Evolutionary conservation across 305 asterid species (phyloP).

Genomic region (Fraxinus xanthoxyloides): DNA sequence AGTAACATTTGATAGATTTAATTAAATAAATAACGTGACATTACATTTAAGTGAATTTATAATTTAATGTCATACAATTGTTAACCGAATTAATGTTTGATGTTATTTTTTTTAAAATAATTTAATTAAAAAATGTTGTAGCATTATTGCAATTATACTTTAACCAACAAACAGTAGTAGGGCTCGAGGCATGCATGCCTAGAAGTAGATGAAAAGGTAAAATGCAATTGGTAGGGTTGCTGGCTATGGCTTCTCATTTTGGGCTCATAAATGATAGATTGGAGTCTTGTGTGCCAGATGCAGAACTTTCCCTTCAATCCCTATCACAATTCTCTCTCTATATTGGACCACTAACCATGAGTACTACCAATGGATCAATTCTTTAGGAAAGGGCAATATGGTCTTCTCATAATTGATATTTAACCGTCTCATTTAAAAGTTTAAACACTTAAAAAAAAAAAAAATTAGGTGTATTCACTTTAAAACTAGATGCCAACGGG

Average conservation of each 20-base stretch:
- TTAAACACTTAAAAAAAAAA: too few species aligned
- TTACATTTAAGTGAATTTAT: too few species aligned
- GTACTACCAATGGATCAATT: background rate
- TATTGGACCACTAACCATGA: background rate
- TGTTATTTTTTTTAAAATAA: too few species aligned
- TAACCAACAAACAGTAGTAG: background rate
- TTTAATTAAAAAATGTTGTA: background rate
- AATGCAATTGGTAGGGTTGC: background rate
- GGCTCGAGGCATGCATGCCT: background rate
- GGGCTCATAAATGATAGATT: background rate
- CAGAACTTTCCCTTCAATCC: background rate
- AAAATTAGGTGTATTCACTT: too few species aligned
- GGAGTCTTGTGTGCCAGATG: background rate
- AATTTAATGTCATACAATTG: too few species aligned
- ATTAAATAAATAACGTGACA: too few species aligned
- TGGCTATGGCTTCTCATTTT: background rate
- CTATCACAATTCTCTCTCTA: background rate
- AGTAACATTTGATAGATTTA: too few species aligned
- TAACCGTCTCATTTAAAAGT: too few species aligned
- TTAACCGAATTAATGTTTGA: too few species aligned
- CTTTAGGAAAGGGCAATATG: background rate
- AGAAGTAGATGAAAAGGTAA: background rate
- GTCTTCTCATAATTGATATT: background rate
- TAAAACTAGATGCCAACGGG: too few species aligned
- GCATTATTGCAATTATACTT: background rate